A percentile compares a stretch with the other conserved stretches of the same genome.
Conservation (phyloP, 2,329 filamentous ascomycete species). For the Colletotrichum navitas region DNA sequence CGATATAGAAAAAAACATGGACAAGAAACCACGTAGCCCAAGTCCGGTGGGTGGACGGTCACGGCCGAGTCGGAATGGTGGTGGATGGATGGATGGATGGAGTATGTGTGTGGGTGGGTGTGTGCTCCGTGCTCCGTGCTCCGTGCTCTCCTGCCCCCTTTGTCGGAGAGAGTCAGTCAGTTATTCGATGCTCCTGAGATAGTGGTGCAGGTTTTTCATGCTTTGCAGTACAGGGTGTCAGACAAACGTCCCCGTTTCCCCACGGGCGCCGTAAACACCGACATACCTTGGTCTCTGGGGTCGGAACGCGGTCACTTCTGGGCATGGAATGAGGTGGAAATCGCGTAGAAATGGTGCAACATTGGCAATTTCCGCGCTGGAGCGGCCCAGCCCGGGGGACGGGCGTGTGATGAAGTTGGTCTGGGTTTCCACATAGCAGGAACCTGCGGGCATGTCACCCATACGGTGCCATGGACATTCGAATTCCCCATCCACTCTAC, state of each 20-base stretch:
- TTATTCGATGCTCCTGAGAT: background rate
- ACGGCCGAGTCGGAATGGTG: background rate
- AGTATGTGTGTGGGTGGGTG: background rate
- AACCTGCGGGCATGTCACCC: background rate
- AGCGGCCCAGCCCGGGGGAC: background rate
- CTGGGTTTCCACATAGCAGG: background rate
- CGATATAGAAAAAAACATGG: background rate
- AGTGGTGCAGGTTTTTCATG: background rate
- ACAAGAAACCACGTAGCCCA: background rate
- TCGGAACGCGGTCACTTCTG: background rate
- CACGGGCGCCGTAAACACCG: background rate
- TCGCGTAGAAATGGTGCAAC: background rate
- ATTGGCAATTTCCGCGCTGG: constrained; percentile 10
- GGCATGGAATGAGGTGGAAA: constrained; percentile 4
- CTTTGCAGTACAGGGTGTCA: too few relatives aligned
- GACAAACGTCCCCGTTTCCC: background rate
- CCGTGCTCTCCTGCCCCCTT: background rate
- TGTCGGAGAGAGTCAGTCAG: background rate
- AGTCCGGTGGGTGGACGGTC: background rate
- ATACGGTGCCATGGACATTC: background rate
- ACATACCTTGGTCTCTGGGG: background rate
- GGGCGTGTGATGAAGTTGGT: background rate
- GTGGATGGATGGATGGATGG: background rate
- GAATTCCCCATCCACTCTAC: background rate
- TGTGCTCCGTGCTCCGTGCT: constrained; percentile 20